Conservation (phyloP, 768 basidiomycete species). For the Mycena olivaceomarginata region DNA sequence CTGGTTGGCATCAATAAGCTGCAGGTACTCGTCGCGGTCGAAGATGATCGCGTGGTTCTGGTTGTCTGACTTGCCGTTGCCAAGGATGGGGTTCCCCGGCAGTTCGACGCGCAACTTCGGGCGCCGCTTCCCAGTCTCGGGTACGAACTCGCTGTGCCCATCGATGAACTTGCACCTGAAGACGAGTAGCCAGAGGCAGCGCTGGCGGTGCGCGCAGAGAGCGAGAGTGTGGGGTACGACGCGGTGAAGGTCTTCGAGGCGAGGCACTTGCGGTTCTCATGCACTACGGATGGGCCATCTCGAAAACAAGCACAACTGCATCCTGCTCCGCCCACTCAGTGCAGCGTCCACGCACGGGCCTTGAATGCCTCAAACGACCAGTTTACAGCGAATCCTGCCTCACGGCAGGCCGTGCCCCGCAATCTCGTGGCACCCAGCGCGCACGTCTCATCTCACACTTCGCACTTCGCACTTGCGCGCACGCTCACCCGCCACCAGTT, state of each 20-base stretch:
- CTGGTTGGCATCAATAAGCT: slow-evolving; percentile 99
- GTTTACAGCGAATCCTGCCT: no score
- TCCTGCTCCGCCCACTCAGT: no score
- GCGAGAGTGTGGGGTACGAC: slow-evolving; percentile 90
- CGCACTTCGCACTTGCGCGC: no score
- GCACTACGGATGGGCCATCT: no score
- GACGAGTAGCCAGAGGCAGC: slow-evolving; percentile 90
- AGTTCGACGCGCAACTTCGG: slow-evolving; percentile 99
- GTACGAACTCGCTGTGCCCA: slow-evolving; percentile 96
- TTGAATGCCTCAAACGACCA: no score
- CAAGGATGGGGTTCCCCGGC: slow-evolving; percentile 98
- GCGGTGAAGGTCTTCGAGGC: slow-evolving; percentile 99
- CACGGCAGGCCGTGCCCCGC: no score
- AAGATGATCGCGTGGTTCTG: slow-evolving; percentile 99
- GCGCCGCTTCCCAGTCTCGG: slow-evolving; percentile 90
- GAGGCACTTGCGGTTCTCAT: slow-evolving; percentile 93
- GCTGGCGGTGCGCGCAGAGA: slow-evolving; percentile 77
- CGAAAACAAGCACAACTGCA: no score
- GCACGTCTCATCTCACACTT: no score
- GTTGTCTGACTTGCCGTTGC: slow-evolving; percentile 99
- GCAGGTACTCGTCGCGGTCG: slow-evolving; percentile 99
- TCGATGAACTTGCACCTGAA: slow-evolving; percentile 99
- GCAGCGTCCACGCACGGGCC: no score
- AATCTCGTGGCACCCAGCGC: no score
- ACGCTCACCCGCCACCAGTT: no score